Evolutionary conservation across 2,329 filamentous ascomycete genomes (phyloP).

Genomic region (Trichoderma lentiforme): DNA sequence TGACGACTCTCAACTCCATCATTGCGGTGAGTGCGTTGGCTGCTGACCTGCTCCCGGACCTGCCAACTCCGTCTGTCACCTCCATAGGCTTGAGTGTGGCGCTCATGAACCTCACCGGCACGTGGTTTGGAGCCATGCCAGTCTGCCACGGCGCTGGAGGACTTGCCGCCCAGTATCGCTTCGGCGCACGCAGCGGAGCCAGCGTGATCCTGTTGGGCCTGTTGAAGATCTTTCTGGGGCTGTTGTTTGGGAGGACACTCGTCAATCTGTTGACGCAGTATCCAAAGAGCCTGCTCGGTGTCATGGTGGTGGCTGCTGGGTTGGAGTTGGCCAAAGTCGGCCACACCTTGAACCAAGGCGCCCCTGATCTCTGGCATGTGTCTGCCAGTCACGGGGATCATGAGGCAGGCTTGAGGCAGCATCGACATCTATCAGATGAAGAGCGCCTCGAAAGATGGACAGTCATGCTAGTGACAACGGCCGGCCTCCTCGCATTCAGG

Average conservation of each 20-base stretch:
- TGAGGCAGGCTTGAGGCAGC: conserved; percentile 37
- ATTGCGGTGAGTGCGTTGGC: conserved; percentile 82
- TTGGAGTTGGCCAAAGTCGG: conserved; percentile 84
- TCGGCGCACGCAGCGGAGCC: conserved; percentile 83
- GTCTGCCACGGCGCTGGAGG: conserved; percentile 92
- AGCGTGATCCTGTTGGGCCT: conserved; percentile 76
- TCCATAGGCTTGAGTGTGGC: conserved; percentile 78
- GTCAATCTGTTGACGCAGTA: conserved; percentile 68
- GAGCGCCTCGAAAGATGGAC: conserved; percentile 76
- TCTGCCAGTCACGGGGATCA: conserved; percentile 38
- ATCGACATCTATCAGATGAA: conserved; percentile 57
- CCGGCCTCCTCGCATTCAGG: conserved; percentile 76
- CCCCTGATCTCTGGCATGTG: conserved; percentile 58
- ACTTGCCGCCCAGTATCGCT: conserved; percentile 84
- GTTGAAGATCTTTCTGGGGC: conserved; percentile 71
- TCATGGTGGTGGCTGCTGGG: conserved; percentile 88
- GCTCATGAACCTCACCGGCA: conserved; percentile 76
- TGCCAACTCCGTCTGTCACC: conserved; percentile 67
- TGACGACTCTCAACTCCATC: conserved; percentile 90
- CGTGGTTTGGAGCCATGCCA: conserved; percentile 94
- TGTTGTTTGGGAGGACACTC: conserved; percentile 73
- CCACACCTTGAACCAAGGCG: conserved; percentile 74
- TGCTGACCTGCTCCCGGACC: conserved; percentile 68
- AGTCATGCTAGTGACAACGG: conserved; percentile 86
- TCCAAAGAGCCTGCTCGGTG: conserved; percentile 71